These are phyloP conservation scores for Fraxinus excelsior DNA, from an alignment of 257 asterid species.

Conservation along the genomic window DNA sequence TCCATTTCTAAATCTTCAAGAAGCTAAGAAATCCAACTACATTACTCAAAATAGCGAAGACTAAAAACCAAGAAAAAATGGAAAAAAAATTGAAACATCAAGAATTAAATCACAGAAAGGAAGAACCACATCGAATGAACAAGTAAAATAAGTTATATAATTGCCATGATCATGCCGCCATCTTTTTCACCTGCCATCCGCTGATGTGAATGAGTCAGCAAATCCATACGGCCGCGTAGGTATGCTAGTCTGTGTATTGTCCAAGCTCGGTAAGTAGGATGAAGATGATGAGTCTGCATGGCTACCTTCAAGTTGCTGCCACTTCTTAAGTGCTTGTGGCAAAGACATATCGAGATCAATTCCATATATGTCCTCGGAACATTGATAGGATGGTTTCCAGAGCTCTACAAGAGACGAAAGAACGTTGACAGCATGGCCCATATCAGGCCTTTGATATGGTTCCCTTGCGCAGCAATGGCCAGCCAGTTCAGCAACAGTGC, in stretches of 20 bases:
- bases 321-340: conserved; percentile 88
- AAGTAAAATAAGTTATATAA: conserved; percentile 27
- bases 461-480: conserved; percentile 92
- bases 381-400: conserved; percentile 78
- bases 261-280: conserved; percentile 76
- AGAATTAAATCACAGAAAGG: conserved; percentile 23
- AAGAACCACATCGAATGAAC: conserved; percentile 22
- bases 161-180: not conserved
- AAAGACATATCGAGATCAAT: conserved; percentile 90
- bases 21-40: not conserved
- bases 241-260: conserved; percentile 85
- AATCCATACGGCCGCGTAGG: conserved; percentile 85
- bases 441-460: conserved; percentile 88
- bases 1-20: not conserved
- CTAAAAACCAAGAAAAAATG: not conserved
- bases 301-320: conserved; percentile 84
- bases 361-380: conserved; percentile 65
- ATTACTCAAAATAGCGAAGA: not conserved
- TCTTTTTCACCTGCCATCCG: conserved; percentile 75
- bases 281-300: conserved; percentile 72
- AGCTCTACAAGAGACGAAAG: conserved; percentile 85
- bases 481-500: conserved; percentile 89
- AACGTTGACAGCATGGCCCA: conserved; percentile 91
- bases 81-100: not conserved
- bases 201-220: conserved; percentile 76